Conservation (phyloP, 768 basidiomycete species). For the Inosperma sp. region DNA sequence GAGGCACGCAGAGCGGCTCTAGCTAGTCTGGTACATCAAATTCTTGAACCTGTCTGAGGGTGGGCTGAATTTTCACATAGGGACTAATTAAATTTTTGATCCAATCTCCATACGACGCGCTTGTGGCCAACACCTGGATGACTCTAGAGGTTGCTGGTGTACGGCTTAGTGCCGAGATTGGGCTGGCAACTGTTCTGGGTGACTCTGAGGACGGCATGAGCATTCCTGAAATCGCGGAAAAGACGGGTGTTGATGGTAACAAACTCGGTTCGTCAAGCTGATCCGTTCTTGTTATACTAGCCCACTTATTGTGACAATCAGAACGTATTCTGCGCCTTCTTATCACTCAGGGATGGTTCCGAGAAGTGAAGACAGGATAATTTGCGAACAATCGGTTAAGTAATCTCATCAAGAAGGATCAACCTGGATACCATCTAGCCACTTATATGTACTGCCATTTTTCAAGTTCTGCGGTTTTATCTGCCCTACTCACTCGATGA, state of each 20-base stretch:
- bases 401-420: conserved; percentile 32
- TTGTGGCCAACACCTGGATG: conserved; percentile 33
- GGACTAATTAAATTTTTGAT: conserved; percentile 33
- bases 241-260: conserved; percentile 30
- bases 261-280: conserved; percentile 29
- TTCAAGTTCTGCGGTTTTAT: no score
- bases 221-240: conserved; percentile 30
- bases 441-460: conserved; percentile 32
- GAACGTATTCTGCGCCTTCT: conserved; percentile 34
- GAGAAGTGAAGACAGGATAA: conserved; percentile 32
- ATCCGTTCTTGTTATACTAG: not conserved
- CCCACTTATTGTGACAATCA: conserved; percentile 10
- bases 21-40: conserved; percentile 28
- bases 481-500: no score
- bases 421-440: conserved; percentile 33
- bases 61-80: conserved; percentile 14
- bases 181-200: conserved; percentile 30
- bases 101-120: conserved; percentile 34
- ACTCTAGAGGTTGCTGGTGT: conserved; percentile 31
- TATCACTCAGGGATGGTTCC: conserved; percentile 35
- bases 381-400: conserved; percentile 37
- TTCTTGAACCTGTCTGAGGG: not conserved
- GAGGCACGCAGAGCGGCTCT: conserved; percentile 34
- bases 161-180: conserved; percentile 33
- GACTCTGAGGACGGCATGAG: conserved; percentile 34